Conservation (phyloP, 2,329 filamentous ascomycete genomes). For the Esteya vermicola region DNA sequence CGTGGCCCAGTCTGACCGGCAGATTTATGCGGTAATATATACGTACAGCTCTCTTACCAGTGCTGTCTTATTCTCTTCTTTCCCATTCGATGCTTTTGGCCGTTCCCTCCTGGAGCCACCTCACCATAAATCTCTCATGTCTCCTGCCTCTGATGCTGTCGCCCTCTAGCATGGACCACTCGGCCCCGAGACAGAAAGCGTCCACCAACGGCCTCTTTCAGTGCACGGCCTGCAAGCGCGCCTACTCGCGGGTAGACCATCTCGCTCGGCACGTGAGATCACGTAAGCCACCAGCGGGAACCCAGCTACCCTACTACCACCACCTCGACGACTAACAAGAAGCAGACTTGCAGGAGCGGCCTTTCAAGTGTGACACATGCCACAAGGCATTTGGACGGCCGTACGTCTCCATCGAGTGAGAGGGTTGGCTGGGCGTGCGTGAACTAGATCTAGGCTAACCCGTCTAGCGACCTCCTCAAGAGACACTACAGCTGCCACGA, state of each 20-base stretch:
- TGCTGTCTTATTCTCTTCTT: no score
- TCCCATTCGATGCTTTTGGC: no score
- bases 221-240: constrained; percentile 7
- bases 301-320: no score
- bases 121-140: neutral
- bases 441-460: neutral
- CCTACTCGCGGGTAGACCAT: constrained; percentile 8
- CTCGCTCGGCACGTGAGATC: constrained; percentile 8
- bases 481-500: constrained; percentile 5
- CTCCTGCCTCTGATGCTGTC: neutral
- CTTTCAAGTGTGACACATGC: constrained; percentile 7
- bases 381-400: constrained; percentile 7
- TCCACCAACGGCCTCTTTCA: constrained; percentile 4
- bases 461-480: constrained; percentile 7
- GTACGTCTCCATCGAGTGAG: neutral
- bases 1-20: no score
- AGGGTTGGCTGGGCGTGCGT: neutral
- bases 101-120: no score
- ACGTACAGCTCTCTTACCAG: no score
- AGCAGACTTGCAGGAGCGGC: constrained; percentile 8
- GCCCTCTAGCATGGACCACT: neutral
- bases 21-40: no score
- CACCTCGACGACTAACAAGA: neutral
- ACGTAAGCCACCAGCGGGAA: constrained; percentile 2
- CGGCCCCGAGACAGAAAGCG: neutral